Base-by-base conservation (phyloP, 2,329 filamentous ascomycete species). In the Trichoderma gracile region DNA sequence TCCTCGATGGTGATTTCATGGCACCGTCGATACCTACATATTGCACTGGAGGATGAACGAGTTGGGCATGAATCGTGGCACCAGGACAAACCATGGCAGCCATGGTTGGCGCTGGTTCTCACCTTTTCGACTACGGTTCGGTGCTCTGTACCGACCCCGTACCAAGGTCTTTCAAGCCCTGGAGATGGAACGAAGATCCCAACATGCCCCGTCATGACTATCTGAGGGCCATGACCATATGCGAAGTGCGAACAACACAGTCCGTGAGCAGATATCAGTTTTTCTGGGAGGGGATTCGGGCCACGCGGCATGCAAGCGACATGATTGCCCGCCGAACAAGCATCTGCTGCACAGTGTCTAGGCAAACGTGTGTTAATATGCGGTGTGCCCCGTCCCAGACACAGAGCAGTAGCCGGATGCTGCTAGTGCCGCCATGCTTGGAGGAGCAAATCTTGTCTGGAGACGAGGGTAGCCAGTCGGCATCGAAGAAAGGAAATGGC, bases 381-480 rank as follows among this genome's bases (percentile, higher is more conserved):
- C 59, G 59, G 49, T 53, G 59, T 45, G 47, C 47, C 59, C 49
- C 59, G 49, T 54, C 33, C 49, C 52, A 38, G 49, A 27, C 40
- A 62, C 49, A 62, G 40, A 46, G 25, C 17, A 49, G 56, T 52
- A 50, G 27, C 33, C 15, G 15, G 46, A 52, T 60, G 23, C 30
- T 21, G 25, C 56, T 59, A 59, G 27, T 40, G 55, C 19, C 8
- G 40, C 43, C 50, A 52, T 45, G 62, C 27, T 21, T 42, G 33
- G 43, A 33, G 38, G 27, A 43, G 38, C 27, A 33, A 65, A 30
- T 46, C 62, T 59, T 45, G 5, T 23, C 46, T 64, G 47, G 56
- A 49, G 57, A 49, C 47, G 27, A 42, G 40, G 40, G 55, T 42
- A 49, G 55, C 61, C 65, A 66, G 65, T 66, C 65, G 65, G 65